phyloP scores from a whole-genome alignment of 2,329 filamentous ascomycete genomes.

The Fusarium mexicanum region DNA sequence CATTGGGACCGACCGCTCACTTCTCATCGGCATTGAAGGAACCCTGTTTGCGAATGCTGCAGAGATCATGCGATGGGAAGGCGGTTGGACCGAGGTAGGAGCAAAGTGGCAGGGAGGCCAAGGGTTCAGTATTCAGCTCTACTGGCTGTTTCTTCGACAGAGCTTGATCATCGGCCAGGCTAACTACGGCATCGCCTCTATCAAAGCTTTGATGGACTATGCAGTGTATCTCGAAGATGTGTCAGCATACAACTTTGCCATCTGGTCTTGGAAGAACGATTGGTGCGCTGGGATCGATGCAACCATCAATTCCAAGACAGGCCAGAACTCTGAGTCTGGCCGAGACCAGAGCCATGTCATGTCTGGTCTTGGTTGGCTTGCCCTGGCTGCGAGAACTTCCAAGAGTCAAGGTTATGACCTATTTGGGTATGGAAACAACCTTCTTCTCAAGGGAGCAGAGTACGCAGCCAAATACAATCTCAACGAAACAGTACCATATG shows the following conservation, averaged over 20 bases:
- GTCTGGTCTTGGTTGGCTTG: background rate
- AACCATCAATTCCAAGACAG: background rate
- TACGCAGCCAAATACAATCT: background rate
- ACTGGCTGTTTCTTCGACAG: background rate
- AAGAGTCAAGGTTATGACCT: background rate
- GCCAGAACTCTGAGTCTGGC: background rate
- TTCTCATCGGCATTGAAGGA: background rate
- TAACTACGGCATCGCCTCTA: background rate
- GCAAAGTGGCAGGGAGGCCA: background rate
- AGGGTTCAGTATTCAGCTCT: background rate
- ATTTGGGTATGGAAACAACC: background rate
- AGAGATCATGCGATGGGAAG: background rate
- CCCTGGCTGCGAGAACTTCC: background rate
- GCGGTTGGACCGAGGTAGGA: background rate
- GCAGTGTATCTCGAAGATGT: background rate
- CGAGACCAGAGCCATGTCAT: background rate
- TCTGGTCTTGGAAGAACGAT: background rate
- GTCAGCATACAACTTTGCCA: background rate
- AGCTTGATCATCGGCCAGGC: background rate
- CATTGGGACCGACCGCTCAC: background rate
- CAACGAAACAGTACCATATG: background rate
- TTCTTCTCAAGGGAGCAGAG: background rate
- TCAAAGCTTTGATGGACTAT: background rate
- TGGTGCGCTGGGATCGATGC: background rate
- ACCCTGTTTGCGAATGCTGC: background rate